Evolutionary conservation across 139 green algal species (phyloP).

Genomic region (Pleodorina starrii): DNA sequence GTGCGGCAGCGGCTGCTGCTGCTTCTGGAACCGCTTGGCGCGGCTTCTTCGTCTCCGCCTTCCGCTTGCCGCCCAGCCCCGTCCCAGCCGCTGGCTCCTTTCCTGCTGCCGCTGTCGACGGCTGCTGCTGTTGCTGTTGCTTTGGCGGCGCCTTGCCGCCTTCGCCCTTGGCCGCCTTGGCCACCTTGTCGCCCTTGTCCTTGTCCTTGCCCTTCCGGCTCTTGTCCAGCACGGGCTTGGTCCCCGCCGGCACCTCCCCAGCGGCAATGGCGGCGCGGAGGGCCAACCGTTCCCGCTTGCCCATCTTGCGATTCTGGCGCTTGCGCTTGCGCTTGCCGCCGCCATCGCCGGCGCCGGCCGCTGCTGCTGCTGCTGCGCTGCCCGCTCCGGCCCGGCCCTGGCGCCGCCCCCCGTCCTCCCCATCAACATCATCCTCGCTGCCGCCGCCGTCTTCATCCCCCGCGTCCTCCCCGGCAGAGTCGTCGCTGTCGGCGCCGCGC

Average conservation of each 20-base stretch:
- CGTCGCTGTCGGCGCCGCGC: too few relatives aligned
- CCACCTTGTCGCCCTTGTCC: not conserved
- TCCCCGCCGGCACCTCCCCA: conserved; percentile 24
- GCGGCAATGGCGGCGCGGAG: conserved; percentile 18
- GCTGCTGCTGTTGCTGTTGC: not conserved
- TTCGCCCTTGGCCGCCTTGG: not conserved
- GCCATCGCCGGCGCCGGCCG: not conserved
- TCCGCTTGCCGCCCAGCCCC: not conserved
- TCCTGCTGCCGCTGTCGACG: not conserved
- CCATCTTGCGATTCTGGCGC: conserved; percentile 24
- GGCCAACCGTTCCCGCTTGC: conserved; percentile 44
- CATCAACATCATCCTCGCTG: not conserved
- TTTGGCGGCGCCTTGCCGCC: not conserved
- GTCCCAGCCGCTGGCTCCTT: too few relatives aligned
- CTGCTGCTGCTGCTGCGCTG: not conserved
- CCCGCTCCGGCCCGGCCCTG: not conserved
- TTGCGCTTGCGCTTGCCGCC: conserved; percentile 24
- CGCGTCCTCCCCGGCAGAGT: not conserved
- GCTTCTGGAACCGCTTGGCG: not conserved
- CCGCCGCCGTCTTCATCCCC: not conserved
- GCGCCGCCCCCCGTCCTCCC: not conserved
- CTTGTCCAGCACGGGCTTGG: conserved; percentile 21
- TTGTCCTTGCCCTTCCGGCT: not conserved
- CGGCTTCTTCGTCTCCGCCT: not conserved
- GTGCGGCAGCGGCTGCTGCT: not conserved